phyloP scores from a whole-genome alignment of 2,329 filamentous ascomycete species.

The Pseudonectria foliicola region DNA sequence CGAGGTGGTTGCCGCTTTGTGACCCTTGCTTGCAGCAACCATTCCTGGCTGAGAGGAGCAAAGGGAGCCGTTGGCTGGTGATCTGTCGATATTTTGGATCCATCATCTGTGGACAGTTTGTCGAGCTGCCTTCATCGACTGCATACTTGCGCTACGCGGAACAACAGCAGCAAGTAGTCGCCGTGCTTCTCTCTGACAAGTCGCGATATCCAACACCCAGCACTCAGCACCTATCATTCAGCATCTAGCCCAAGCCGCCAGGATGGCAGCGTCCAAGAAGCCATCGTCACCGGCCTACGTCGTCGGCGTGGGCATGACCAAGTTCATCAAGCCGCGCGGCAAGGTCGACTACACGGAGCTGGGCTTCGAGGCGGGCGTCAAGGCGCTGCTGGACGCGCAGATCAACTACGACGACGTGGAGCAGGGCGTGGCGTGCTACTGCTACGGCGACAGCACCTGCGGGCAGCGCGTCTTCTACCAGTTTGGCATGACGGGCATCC shows the following conservation, averaged over 20 bases:
- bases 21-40: too few relatives aligned
- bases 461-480: conserved; percentile 98
- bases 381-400: conserved; percentile 76
- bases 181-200: too few relatives aligned
- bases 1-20: too few relatives aligned
- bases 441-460: conserved; percentile 91
- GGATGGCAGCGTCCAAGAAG: conserved; percentile 46
- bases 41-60: too few relatives aligned
- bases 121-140: too few relatives aligned
- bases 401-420: conserved; percentile 97
- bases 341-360: conserved; percentile 94
- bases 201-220: neutral
- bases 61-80: too few relatives aligned
- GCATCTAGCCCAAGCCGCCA: conserved; percentile 9
- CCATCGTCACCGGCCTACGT: conserved; percentile 64
- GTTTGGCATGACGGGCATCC: conserved; percentile 94
- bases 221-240: neutral
- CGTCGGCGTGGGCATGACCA: conserved; percentile 96
- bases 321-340: conserved; percentile 94
- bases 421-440: conserved; percentile 93
- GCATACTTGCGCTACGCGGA: too few relatives aligned
- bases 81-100: too few relatives aligned
- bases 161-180: too few relatives aligned
- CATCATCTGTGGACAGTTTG: too few relatives aligned
- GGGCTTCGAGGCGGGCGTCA: conserved; percentile 85